Evolutionary conservation across 78 protist genomes (phyloP).

Genomic region (Pigoraptor vietnamica): DNA sequence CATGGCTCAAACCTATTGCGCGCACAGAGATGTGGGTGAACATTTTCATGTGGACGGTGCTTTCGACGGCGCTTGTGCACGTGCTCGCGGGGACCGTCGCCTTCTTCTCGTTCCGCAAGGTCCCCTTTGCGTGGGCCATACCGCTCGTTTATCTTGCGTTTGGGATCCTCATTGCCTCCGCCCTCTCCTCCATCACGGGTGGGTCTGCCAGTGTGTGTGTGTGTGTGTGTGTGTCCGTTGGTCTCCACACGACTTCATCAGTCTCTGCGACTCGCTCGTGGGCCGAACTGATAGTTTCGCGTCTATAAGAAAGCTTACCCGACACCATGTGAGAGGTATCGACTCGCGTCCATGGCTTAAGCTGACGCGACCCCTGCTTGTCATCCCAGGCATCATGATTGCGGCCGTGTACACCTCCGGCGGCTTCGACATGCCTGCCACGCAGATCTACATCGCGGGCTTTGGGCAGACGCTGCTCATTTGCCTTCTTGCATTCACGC

Average conservation of each 20-base stretch:
- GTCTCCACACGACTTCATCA: no score
- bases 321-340: no score
- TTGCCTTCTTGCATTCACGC: background rate
- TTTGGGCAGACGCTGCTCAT: background rate
- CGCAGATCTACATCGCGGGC: background rate
- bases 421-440: background rate
- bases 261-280: no score
- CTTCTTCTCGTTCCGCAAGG: background rate
- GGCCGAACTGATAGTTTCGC: no score
- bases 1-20: background rate
- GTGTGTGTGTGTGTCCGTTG: no score
- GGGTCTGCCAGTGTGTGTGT: no score
- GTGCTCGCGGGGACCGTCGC: background rate
- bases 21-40: background rate
- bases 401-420: background rate
- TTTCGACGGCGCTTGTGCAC: background rate
- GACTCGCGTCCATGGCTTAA: no score
- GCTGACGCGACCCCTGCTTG: no score
- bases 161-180: background rate
- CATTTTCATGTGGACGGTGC: background rate
- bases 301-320: no score
- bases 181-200: background rate
- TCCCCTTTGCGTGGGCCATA: background rate
- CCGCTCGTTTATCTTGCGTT: background rate
- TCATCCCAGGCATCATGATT: background rate